Conservation (phyloP, 805 yeast species). For the Pichia exigua region DNA sequence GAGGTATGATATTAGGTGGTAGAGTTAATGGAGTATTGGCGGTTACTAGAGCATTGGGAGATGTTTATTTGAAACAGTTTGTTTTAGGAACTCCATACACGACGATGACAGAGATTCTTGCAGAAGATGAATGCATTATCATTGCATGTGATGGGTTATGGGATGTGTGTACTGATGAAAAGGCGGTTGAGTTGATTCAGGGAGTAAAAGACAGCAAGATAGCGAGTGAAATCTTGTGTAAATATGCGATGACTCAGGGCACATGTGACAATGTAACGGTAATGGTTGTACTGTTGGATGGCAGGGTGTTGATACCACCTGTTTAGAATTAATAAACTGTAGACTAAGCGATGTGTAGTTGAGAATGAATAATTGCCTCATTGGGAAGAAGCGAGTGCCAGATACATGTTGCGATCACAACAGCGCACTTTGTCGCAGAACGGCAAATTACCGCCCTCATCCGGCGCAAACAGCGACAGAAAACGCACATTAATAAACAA, state of each 20-base stretch:
- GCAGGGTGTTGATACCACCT: background rate
- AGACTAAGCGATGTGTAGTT: background rate
- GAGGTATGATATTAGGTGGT: constrained; percentile 83
- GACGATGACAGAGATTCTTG: constrained; percentile 67
- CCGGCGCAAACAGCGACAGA: background rate
- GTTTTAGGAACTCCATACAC: constrained; percentile 92
- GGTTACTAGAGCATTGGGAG: constrained; percentile 89
- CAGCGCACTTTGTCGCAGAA: background rate
- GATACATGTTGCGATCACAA: background rate
- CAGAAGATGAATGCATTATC: constrained; percentile 68
- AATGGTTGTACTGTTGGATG: constrained; percentile 67
- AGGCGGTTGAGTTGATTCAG: constrained; percentile 68
- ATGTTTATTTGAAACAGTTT: constrained; percentile 80
- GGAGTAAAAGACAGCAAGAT: constrained; percentile 47
- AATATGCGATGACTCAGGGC: constrained; percentile 65
- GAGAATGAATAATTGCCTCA: background rate
- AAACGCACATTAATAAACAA: background rate
- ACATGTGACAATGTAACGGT: constrained; percentile 91
- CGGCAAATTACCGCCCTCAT: background rate
- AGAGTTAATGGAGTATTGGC: constrained; percentile 95
- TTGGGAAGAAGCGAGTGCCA: background rate
- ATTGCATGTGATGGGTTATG: constrained; percentile 95
- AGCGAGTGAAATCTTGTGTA: constrained; percentile 63
- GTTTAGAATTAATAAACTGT: background rate
- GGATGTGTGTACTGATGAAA: constrained; percentile 86